Base-by-base conservation (phyloP, 2,329 filamentous ascomycete species). In the Hymenoscyphus albidus region DNA sequence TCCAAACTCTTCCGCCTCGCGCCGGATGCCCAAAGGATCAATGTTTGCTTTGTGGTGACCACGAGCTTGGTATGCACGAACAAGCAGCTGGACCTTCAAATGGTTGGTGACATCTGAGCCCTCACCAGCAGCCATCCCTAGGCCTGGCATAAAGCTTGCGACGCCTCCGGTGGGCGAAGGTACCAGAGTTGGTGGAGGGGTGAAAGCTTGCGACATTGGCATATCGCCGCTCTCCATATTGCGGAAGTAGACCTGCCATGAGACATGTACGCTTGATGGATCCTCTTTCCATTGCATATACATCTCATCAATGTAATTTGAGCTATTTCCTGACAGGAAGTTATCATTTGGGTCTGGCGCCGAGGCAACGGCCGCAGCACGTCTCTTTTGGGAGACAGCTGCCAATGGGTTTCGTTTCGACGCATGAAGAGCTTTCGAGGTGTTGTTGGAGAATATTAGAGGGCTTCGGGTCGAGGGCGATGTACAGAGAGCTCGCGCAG, bases 251-350 rank as follows among this genome's bases (percentile, higher is more conserved):
- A 96, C 89, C 82, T 97, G 94, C 95, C 95, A 99, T 78, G 95
- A 99, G 74, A 97, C 85, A 80, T 99, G 95, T 65, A 99, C 95
- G 76, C 92, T 97, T 74, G 88, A 85, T 61, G 95, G 93, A 74
- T 99, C 93, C 70, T 91, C 84, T 81, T 94, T 97, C 95, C 95
- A 99, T 77, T 93, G 88, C 82, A 97, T 83, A 80, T 99, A 99
- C 95, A 99, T 99, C 83, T 97, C 95, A 79, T 99, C 95, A 77
- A 99, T 92, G 82, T 99, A 99, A 82, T 96, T 97, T 80, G 95
- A 95, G 67, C 94, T 95, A 83, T 92, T 98, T 71, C 95, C 95
- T 69, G 93, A 92, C 67, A 99, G 86, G 84, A 99, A 99, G 81
- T 89, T 96, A 80, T 99, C 95, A 79, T 91, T 97, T 70, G 93